Percentiles rank a stretch among this genome's conserved stretches.
phyloP scores from a whole-genome alignment of 2,329 filamentous ascomycete genomes.

The Fusarium duplospermum region DNA sequence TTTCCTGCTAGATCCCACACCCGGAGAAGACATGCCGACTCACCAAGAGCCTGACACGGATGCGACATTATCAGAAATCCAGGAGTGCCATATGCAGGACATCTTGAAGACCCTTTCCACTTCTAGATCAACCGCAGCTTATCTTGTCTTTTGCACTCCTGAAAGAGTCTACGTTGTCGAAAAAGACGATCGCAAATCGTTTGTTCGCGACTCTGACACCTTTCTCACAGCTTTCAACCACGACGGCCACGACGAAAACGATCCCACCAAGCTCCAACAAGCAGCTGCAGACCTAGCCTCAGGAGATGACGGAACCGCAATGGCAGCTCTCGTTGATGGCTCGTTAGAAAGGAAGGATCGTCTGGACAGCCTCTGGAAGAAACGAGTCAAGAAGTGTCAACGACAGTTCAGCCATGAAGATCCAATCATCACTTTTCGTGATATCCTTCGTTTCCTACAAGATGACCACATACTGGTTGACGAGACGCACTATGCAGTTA shows the following conservation, averaged over 20 bases:
- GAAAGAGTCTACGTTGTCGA: conserved; percentile 40
- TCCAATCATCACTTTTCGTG: conserved; percentile 22
- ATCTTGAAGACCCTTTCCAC: conserved; percentile 29
- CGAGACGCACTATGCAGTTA: conserved; percentile 49
- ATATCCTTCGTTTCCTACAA: conserved; percentile 43
- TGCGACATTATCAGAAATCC: not conserved
- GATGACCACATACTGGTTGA: conserved; percentile 43
- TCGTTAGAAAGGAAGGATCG: conserved; percentile 41
- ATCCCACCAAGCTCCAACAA: conserved; percentile 23
- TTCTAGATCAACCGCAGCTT: conserved; percentile 44
- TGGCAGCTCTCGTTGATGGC: conserved; percentile 36
- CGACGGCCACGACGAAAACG: conserved; percentile 38
- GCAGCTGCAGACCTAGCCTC: conserved; percentile 13
- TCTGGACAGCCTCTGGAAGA: conserved; percentile 37
- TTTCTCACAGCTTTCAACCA: conserved; percentile 47
- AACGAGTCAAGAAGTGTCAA: not conserved
- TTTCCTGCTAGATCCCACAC: conserved; percentile 24
- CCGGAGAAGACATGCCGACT: rapidly evolving
- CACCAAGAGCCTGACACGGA: rapidly evolving
- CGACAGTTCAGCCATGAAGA: not conserved
- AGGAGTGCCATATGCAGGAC: conserved; percentile 12
- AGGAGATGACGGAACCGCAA: conserved; percentile 23
- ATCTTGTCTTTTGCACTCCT: conserved; percentile 46
- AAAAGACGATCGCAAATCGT: conserved; percentile 42
- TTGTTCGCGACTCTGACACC: conserved; percentile 27